Percentiles rank a stretch among this genome's conserved stretches.
These are phyloP conservation scores for Aspergillus proliferans DNA, from an alignment of 2,329 filamentous ascomycete species.

Conservation along the genomic window DNA sequence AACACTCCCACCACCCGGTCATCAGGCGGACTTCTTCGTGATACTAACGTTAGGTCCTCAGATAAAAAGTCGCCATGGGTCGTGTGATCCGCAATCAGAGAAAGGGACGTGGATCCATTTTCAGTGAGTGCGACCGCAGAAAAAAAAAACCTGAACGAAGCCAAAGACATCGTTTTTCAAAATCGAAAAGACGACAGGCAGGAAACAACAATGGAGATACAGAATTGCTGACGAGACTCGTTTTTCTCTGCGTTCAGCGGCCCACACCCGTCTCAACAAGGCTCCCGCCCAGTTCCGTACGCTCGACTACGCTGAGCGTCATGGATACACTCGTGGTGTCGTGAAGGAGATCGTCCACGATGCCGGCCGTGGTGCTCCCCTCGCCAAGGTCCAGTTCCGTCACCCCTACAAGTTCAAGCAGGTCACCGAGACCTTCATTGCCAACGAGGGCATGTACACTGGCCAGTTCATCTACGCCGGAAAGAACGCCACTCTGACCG, in stretches of 20 bases:
- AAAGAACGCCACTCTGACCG: constrained; percentile 94
- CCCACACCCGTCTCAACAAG: constrained; percentile 90
- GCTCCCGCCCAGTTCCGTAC: constrained; percentile 90
- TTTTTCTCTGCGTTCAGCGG: constrained; percentile 45
- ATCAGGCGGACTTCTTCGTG: constrained; percentile 19
- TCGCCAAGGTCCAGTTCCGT: constrained; percentile 94
- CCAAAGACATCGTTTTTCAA: background rate
- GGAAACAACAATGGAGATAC: constrained; percentile 5
- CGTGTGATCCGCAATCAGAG: constrained; percentile 73
- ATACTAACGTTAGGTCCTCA: constrained; percentile 30
- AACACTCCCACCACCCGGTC: constrained; percentile 24
- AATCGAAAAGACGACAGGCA: constrained; percentile 5
- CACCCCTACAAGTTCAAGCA: constrained; percentile 98
- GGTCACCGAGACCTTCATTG: constrained; percentile 98
- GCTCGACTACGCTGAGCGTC: constrained; percentile 92
- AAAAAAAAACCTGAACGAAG: constrained; percentile 4
- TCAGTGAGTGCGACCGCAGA: constrained; percentile 54
- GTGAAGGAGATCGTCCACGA: constrained; percentile 99
- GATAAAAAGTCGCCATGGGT: constrained; percentile 50
- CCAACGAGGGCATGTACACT: constrained; percentile 99
- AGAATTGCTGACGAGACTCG: constrained; percentile 29
- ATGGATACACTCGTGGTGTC: constrained; percentile 95
- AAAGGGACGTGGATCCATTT: constrained; percentile 71
- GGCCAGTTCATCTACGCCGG: constrained; percentile 99
- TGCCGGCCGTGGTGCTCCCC: constrained; percentile 92